phyloP scores from a whole-genome alignment of 169 alveolate genomes.

The Plasmodium fragile region DNA sequence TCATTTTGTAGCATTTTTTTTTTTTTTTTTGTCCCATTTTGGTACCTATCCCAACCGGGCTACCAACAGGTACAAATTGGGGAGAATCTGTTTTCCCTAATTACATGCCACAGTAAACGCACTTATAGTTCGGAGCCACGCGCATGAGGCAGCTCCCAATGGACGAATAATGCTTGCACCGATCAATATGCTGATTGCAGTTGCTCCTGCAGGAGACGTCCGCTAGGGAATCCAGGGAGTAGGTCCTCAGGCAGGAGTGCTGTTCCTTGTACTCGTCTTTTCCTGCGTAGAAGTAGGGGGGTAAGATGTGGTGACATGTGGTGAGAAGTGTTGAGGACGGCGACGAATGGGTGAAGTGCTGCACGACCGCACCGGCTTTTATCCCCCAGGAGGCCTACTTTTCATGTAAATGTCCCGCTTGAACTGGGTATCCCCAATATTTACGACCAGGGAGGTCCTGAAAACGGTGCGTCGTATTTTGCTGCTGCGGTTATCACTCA shows the following conservation, averaged over 20 bases:
- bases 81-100: background rate
- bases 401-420: slow-evolving; percentile 6
- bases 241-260: slow-evolving; percentile 49
- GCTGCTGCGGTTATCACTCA: background rate
- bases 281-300: background rate
- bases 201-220: slow-evolving; percentile 43
- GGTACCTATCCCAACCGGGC: background rate
- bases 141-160: slow-evolving; percentile 32
- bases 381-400: slow-evolving; percentile 1
- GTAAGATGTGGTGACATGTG: background rate
- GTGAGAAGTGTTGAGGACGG: background rate
- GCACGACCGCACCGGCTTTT: background rate
- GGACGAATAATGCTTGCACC: slow-evolving; percentile 5
- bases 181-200: slow-evolving; percentile 22
- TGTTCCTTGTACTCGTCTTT: slow-evolving; percentile 55
- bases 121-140: slow-evolving; percentile 23
- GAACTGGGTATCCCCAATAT: slow-evolving; percentile 17
- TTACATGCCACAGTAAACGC: slow-evolving; percentile 73
- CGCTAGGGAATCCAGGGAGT: slow-evolving; percentile 11
- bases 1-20: slow-evolving; percentile 1
- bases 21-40: background rate
- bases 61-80: background rate
- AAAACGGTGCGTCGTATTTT: background rate
- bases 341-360: background rate
- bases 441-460: background rate